Conservation (phyloP, 2,329 filamentous ascomycete species). For the Cladosporium phlei region DNA sequence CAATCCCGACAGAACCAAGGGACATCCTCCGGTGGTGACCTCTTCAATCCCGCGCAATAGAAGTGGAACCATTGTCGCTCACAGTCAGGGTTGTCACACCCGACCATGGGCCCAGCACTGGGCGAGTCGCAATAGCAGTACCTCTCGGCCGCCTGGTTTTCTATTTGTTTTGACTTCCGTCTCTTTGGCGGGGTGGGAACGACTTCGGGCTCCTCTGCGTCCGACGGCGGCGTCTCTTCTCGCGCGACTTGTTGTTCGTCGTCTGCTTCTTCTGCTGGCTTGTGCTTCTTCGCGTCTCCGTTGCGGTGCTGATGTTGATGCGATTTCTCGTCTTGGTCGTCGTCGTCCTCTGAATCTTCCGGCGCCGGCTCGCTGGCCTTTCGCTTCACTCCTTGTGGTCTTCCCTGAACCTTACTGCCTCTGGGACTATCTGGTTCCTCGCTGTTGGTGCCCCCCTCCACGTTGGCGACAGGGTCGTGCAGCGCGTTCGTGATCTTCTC, state of each 20-base stretch:
- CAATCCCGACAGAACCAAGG: slow-evolving; percentile 26
- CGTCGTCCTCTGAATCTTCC: neutral
- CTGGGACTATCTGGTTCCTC: slow-evolving; percentile 12
- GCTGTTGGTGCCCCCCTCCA: slow-evolving; percentile 21
- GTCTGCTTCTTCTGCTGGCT: slow-evolving; percentile 16
- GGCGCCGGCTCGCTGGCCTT: slow-evolving; percentile 7
- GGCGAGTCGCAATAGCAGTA: slow-evolving; percentile 13
- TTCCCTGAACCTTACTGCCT: neutral
- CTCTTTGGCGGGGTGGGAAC: slow-evolving; percentile 7
- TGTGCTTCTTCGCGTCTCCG: slow-evolving; percentile 5
- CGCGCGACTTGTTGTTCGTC: slow-evolving; percentile 14
- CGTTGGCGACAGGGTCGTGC: slow-evolving; percentile 25
- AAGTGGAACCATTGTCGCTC: slow-evolving; percentile 79
- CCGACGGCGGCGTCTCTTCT: neutral
- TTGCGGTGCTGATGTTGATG: slow-evolving; percentile 5
- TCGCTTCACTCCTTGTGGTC: slow-evolving; percentile 12
- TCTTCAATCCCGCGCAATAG: slow-evolving; percentile 63
- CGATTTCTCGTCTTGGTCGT: neutral
- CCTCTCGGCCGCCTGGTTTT: slow-evolving; percentile 7
- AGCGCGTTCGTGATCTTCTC: slow-evolving; percentile 28
- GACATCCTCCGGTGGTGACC: slow-evolving; percentile 47
- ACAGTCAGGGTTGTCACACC: slow-evolving; percentile 72
- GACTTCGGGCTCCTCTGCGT: neutral
- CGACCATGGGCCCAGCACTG: slow-evolving; percentile 57
- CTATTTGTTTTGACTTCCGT: slow-evolving; percentile 5